phyloP scores from a whole-genome alignment of 2,329 filamentous ascomycete species.

The Huntiella abstrusa region DNA sequence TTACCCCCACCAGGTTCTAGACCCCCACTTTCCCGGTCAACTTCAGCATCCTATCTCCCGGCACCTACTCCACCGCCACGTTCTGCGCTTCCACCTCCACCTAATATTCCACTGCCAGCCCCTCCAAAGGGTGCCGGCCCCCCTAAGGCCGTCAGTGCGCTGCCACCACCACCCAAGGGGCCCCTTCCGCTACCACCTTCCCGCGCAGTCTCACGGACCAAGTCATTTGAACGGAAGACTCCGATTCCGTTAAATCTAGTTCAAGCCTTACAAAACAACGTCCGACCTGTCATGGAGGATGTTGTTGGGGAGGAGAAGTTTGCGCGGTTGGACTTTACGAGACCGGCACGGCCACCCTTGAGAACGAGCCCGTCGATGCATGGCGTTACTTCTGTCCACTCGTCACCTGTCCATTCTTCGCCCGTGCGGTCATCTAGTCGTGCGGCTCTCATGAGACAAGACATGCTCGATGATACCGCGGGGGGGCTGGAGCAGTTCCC shows the following conservation, averaged over 20 bases:
- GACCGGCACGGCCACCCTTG: too few species aligned
- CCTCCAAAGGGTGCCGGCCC: background rate
- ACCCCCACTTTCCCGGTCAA: background rate
- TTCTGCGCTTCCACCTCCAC: slow-evolving; percentile 3
- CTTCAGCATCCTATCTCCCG: slow-evolving; percentile 1
- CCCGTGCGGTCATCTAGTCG: background rate
- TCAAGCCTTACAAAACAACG: slow-evolving; percentile 1
- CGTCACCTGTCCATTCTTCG: background rate
- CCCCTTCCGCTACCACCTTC: background rate
- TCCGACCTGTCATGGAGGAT: background rate
- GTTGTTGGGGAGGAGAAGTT: background rate
- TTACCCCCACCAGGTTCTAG: background rate
- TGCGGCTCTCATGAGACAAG: too few species aligned
- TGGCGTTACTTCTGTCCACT: too few species aligned
- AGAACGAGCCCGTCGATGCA: too few species aligned
- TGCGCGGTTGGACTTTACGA: background rate
- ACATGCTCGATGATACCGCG: background rate
- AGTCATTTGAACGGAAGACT: slow-evolving; percentile 1
- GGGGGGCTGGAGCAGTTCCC: slow-evolving; percentile 1
- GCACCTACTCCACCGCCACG: slow-evolving; percentile 2
- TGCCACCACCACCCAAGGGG: background rate
- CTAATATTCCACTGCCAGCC: background rate
- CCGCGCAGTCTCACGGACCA: background rate
- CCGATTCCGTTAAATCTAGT: slow-evolving; percentile 1
- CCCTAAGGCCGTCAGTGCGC: background rate